Evolutionary conservation across 345 rosid species (phyloP).

Genomic region (Linum usitatissimum): DNA sequence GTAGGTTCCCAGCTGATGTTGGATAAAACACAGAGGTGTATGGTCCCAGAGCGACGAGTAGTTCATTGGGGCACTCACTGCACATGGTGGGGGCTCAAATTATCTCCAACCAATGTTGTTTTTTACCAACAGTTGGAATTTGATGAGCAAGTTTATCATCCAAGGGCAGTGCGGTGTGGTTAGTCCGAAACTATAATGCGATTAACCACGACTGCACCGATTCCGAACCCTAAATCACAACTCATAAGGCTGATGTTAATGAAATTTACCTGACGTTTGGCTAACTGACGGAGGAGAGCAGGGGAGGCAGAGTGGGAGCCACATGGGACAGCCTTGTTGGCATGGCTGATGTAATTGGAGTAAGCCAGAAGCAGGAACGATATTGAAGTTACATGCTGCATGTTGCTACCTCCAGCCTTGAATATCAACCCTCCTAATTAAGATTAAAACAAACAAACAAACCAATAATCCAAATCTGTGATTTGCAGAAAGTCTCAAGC

Average conservation of each 20-base stretch:
- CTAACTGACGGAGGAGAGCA: slow-evolving; percentile 21
- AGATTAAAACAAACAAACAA: too few species aligned
- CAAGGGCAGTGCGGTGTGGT: too few species aligned
- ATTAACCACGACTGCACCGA: too few species aligned
- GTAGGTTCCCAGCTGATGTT: background rate
- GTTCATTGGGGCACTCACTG: background rate
- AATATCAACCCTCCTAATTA: slow-evolving; percentile 23
- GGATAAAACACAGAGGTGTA: background rate
- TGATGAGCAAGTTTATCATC: too few species aligned
- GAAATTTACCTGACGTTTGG: slow-evolving; percentile 23
- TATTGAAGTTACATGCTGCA: slow-evolving; percentile 31
- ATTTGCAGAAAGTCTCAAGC: too few species aligned
- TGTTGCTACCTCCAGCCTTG: slow-evolving; percentile 32
- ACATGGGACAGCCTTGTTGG: slow-evolving; percentile 24
- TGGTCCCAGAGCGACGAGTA: background rate
- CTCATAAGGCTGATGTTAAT: background rate
- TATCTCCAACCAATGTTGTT: background rate
- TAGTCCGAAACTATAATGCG: too few species aligned
- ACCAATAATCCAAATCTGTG: background rate
- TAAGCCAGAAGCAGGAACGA: slow-evolving; percentile 23
- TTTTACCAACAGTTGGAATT: background rate
- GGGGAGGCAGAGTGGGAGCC: slow-evolving; percentile 20
- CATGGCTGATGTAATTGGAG: slow-evolving; percentile 26
- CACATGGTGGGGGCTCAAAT: background rate
- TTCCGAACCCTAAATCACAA: too few species aligned